Base-by-base conservation (phyloP, 495 filamentous ascomycete species). In the Penicillium simplicissimum region DNA sequence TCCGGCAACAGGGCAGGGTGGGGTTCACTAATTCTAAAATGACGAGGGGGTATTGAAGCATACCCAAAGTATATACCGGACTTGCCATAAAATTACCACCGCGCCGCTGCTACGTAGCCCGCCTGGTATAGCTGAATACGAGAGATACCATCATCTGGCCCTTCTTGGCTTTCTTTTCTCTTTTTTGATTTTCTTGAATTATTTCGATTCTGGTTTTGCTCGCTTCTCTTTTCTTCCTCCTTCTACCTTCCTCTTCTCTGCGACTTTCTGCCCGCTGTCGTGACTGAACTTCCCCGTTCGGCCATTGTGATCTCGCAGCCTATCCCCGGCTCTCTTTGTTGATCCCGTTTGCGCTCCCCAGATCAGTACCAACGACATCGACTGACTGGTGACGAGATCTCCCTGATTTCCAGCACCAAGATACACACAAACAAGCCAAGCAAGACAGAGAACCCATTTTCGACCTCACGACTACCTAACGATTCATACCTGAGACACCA, bases 291-390 rank as follows among this genome's bases (percentile, higher is more conserved):
- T 19, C 13, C 23, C 4, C 45, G 23, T 49, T 49, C 45, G 11
- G 28, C 36, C 14, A 43, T 61, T 45, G 48, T 49, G 45, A 43
- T 57, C 45, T 36, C 37, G 34, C 33, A 17, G 25, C 17, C 25
- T 25, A 43, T 33, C 14, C 55, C 9, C 25, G n/a, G 55, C 17
- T 36, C 54, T 15, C 43, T 11, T 45, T 15, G 40, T 55, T 49
- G 59, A 61, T 61, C 53, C 53, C 53, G 53, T 57, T 55, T 65
- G 53, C 59, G 58, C 52, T 53, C 8, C 23, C 45, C 21, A 15
- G 21, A 48, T 3, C 45, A 14, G 21, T 25, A 49, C 42, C 23
- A 5, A 49, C 5, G 3, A 45, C 9, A 23, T 11, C 45, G 11
- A n/a, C 23, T 15, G 45, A n/a, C 23, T 28, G 45, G 45, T 49